phyloP scores from a whole-genome alignment of 2,329 filamentous ascomycete species.

The Colletotrichum euphorbiae region DNA sequence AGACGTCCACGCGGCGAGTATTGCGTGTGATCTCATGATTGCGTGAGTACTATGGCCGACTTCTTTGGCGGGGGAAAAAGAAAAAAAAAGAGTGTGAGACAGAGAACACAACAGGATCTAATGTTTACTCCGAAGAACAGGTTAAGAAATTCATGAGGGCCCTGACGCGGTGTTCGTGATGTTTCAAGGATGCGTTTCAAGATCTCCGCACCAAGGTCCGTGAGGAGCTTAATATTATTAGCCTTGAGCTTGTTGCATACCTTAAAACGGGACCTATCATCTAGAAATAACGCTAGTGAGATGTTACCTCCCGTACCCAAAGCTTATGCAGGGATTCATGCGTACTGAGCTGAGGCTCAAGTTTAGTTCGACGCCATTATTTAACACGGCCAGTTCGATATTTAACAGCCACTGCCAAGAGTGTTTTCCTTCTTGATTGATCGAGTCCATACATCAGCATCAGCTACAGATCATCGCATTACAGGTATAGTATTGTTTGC shows the following conservation, averaged over 20 bases:
- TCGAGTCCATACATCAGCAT: too few species aligned
- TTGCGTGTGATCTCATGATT: conserved; percentile 20
- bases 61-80: background rate
- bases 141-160: background rate
- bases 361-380: too few species aligned
- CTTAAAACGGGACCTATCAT: background rate
- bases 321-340: too few species aligned
- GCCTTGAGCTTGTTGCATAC: conserved; percentile 18
- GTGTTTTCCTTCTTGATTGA: too few species aligned
- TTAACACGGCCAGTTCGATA: too few species aligned
- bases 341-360: too few species aligned
- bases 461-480: too few species aligned
- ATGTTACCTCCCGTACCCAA: too few species aligned
- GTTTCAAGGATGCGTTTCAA: conserved; percentile 39
- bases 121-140: background rate
- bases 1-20: conserved; percentile 6
- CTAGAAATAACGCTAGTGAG: too few species aligned
- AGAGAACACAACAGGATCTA: background rate
- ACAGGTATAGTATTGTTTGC: too few species aligned
- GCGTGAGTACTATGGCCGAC: background rate
- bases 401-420: too few species aligned
- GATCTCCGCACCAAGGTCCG: conserved; percentile 28
- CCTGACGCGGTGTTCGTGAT: conserved; percentile 3
- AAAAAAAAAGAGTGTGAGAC: too few species aligned
- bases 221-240: background rate